A percentile compares a stretch with the other conserved stretches of the same genome.
Evolutionary conservation across 2,329 filamentous ascomycete species (phyloP).

Genomic region (Fulvia fulva): DNA sequence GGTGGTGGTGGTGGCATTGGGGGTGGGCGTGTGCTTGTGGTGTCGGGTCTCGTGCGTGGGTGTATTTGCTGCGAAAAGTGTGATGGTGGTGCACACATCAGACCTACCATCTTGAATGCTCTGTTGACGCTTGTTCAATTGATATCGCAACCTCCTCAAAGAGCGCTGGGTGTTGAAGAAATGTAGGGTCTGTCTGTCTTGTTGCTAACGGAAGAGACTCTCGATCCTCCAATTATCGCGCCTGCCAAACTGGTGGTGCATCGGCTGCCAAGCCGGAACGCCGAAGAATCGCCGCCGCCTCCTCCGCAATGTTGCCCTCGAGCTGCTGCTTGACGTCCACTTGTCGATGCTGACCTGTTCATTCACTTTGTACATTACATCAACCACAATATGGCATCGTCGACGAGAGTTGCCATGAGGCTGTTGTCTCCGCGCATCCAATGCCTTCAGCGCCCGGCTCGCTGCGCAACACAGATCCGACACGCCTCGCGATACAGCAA

Average conservation of each 20-base stretch:
- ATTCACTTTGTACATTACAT: background rate
- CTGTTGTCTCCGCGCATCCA: conserved; percentile 29
- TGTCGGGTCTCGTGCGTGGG: conserved; percentile 5
- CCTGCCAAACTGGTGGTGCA: background rate
- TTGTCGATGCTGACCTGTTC: background rate
- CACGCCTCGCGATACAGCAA: conserved; percentile 35
- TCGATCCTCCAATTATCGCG: background rate
- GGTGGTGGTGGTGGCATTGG: background rate
- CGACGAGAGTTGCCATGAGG: conserved; percentile 29
- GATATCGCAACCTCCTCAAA: conserved; percentile 28
- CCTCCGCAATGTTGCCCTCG: background rate
- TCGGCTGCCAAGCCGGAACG: background rate
- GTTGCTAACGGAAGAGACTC: background rate
- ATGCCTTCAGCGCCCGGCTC: conserved; percentile 18
- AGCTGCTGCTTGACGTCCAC: background rate
- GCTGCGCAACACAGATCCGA: conserved; percentile 22
- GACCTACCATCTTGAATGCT: conserved; percentile 29
- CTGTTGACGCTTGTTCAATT: conserved; percentile 22
- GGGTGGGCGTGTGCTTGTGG: background rate
- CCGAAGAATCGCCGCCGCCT: background rate
- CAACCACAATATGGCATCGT: conserved; percentile 21
- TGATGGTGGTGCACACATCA: background rate
- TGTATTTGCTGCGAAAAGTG: background rate
- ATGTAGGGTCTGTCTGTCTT: background rate
- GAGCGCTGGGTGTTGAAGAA: conserved; percentile 13